Conservation (phyloP, 768 basidiomycete genomes). For the Favolaschia claudopus region DNA sequence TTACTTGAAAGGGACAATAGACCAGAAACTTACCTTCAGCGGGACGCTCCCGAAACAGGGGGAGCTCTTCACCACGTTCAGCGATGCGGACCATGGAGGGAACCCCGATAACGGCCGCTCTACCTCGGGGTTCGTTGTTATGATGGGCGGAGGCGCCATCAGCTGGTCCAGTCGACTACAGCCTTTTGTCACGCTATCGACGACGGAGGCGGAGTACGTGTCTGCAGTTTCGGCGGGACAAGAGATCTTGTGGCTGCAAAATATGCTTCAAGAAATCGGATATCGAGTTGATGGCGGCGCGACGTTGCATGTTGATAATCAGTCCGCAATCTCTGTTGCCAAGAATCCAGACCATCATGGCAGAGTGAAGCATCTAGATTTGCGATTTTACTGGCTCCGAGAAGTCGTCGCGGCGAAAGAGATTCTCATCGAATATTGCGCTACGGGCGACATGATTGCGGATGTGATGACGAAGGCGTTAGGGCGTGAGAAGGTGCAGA, state of each 20-base stretch:
- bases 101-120: too few relatives aligned
- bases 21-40: slow-evolving; percentile 25
- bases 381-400: slow-evolving; percentile 7
- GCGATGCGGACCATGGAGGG: too few relatives aligned
- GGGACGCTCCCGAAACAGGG: background rate
- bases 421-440: slow-evolving; percentile 25
- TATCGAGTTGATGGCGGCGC: slow-evolving; percentile 2
- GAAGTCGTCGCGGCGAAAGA: slow-evolving; percentile 30
- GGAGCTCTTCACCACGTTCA: slow-evolving; percentile 23
- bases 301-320: slow-evolving; percentile 33
- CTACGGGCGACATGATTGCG: background rate
- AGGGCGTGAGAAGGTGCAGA: too few relatives aligned
- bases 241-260: slow-evolving; percentile 37
- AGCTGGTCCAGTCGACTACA: background rate
- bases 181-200: slow-evolving; percentile 40
- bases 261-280: slow-evolving; percentile 34
- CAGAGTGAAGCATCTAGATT: slow-evolving; percentile 30
- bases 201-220: slow-evolving; percentile 47
- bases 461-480: too few relatives aligned
- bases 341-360: slow-evolving; percentile 41
- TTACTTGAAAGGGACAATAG: slow-evolving; percentile 38
- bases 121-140: too few relatives aligned
- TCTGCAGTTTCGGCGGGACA: slow-evolving; percentile 37
- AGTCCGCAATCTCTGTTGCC: slow-evolving; percentile 36
- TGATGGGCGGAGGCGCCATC: too few relatives aligned